Percentiles rank a stretch among this genome's conserved stretches.
These are phyloP conservation scores for Dichomitus squalens DNA, from an alignment of 1,284 basidiomycete genomes.

Conservation along the genomic window DNA sequence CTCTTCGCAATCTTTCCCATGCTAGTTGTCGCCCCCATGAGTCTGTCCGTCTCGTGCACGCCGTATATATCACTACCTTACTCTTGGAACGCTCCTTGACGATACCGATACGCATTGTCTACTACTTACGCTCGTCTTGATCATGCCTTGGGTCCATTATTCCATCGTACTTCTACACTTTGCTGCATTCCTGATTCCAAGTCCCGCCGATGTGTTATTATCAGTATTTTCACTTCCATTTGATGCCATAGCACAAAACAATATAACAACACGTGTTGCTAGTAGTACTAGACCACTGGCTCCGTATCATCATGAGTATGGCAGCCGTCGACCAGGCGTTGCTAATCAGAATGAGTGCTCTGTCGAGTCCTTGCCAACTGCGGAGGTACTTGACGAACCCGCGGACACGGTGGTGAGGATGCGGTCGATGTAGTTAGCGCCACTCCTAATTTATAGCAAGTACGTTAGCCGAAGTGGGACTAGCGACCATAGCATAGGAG, in stretches of 20 bases:
- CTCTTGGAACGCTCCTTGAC: constrained; percentile 6
- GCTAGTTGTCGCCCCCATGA: not conserved
- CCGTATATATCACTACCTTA: not conserved
- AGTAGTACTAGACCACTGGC: constrained; percentile 26
- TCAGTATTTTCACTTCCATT: not conserved
- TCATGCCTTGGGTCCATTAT: not conserved
- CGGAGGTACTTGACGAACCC: constrained; percentile 81
- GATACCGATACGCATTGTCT: constrained; percentile 3
- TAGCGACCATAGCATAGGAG: not conserved
- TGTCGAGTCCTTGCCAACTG: constrained; percentile 82
- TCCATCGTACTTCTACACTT: not conserved
- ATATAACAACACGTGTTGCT: not conserved
- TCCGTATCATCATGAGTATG: constrained; percentile 82
- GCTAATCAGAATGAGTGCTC: constrained; percentile 68
- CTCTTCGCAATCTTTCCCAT: not conserved
- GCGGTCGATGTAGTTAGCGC: constrained; percentile 85
- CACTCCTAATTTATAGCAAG: constrained; percentile 57
- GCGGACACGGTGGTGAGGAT: constrained; percentile 79
- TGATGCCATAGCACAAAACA: constrained; percentile 1
- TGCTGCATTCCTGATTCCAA: not conserved
- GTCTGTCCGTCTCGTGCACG: not conserved
- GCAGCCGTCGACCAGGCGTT: constrained; percentile 73
- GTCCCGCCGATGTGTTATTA: constrained; percentile 7
- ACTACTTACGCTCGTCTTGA: not conserved
- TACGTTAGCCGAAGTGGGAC: not conserved